Evolutionary conservation across 306 rosid species (phyloP).

Genomic region (Sechiopsis laciniata): DNA sequence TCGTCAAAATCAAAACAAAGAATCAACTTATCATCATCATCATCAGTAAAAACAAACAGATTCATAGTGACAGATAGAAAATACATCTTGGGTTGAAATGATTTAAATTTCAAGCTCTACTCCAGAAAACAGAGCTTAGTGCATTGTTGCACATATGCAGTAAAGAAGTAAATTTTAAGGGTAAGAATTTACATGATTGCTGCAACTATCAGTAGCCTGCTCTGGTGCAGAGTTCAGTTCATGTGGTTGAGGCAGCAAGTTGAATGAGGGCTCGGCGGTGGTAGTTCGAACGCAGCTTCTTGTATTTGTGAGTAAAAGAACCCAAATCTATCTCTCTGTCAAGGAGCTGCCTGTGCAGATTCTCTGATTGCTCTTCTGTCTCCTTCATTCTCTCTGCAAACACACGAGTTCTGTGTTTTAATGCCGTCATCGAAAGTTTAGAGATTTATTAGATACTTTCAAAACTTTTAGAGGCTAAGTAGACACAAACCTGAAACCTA

Average conservation of each 20-base stretch:
- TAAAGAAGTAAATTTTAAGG: background rate
- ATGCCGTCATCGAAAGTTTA: no score
- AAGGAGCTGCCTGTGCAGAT: constrained; percentile 59
- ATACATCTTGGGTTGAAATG: background rate
- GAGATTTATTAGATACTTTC: no score
- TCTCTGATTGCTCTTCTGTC: constrained; percentile 79
- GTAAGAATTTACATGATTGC: background rate
- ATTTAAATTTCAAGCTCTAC: background rate
- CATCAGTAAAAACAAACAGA: constrained; percentile 7
- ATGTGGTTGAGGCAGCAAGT: constrained; percentile 73
- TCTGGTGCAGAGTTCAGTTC: constrained; percentile 6
- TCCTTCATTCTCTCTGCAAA: constrained; percentile 66
- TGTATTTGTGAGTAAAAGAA: constrained; percentile 65
- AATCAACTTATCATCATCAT: constrained; percentile 7
- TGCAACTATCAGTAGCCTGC: constrained; percentile 4
- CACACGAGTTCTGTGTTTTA: no score
- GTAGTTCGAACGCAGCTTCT: constrained; percentile 61
- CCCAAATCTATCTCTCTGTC: constrained; percentile 56
- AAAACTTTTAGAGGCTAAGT: no score
- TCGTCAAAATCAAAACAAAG: background rate
- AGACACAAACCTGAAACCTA: no score
- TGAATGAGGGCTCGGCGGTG: constrained; percentile 73
- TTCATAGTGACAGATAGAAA: background rate
- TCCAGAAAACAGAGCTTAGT: background rate
- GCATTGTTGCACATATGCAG: constrained; percentile 8